Base-by-base conservation (phyloP, 352 stramenopile genomes). In the Phytopythium cucurbitacearum region DNA sequence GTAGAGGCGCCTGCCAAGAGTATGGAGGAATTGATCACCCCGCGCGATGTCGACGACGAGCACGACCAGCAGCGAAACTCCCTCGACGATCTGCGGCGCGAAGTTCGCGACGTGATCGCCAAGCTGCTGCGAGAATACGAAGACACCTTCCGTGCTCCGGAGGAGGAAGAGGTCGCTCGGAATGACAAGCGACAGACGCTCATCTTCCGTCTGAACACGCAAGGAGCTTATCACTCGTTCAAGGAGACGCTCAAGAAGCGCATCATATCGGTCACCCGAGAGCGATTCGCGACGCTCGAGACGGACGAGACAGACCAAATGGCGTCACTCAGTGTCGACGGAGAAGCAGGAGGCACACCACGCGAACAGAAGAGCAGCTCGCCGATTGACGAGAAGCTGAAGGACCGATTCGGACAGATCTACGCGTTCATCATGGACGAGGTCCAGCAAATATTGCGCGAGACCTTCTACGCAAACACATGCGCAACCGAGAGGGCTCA, bases 161-260 rank as follows among this genome's bases (percentile, higher is more conserved):
- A 49, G n/a, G 44, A 67, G 21, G 21, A 56, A 8, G 48, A 61
- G 38, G 57, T 67, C 32, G 48, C 59, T 36, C 74, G 80, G 32
- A 75, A 89, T 32, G 80, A 90, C 2, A 85, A 87, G 60, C 76
- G 73, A 11, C 77, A 88, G 59, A 75, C 69, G 28, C 71, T 94
- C 11, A 75, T 94, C 32, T 91, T 89, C 45, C 65, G 80, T 7
- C 64, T 94, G 3, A 94, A 94, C 58, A 76, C 82, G 3, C 68
- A 91, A 36, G 80, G 83, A 11, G 57, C 71, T 32, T 94, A 94
- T 60, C 83, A 92, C 53, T 66, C 65, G 15, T 91, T 94, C 51
- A 94, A 92, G 50, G 79, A 94, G 55, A 60, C 78, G 45, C 78
- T 94, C 44, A 91, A 91, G 67, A 89, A 89, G 57, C 80, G 73